Percentiles rank a stretch among this genome's conserved stretches.
Conservation (phyloP, 2,329 filamentous ascomycete species). For the Scytalidium lignicola region DNA sequence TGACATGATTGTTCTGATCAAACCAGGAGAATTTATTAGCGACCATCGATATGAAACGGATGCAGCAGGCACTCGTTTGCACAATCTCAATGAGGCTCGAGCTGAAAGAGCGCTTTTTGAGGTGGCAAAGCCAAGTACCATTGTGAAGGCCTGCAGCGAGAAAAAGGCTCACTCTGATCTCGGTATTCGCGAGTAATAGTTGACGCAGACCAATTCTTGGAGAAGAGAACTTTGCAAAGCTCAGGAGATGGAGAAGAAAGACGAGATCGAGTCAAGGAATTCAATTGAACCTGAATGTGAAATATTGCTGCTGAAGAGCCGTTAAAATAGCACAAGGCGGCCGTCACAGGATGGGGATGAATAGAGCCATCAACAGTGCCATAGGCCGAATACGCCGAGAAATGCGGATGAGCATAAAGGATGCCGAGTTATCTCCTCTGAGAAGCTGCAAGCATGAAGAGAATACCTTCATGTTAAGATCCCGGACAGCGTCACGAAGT, state of each 20-base stretch:
- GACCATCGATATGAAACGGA: not conserved
- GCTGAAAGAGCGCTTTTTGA: not conserved
- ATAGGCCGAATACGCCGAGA: not conserved
- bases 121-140: not conserved
- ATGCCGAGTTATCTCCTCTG: not conserved
- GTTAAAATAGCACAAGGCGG: not conserved
- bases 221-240: not conserved
- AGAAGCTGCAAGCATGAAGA: not conserved
- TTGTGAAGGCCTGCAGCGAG: not conserved
- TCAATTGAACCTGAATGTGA: not conserved
- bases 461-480: too few species aligned
- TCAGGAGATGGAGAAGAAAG: not conserved
- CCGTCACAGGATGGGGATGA: not conserved
- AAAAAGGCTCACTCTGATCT: not conserved
- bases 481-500: not conserved
- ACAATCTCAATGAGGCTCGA: not conserved
- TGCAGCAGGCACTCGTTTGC: not conserved
- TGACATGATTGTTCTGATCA: not conserved
- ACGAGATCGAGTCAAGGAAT: not conserved
- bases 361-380: not conserved
- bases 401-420: not conserved
- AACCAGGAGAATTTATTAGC: not conserved
- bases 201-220: not conserved
- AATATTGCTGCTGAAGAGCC: not conserved
- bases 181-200: not conserved